These are phyloP conservation scores for Lipomyces spencermartinsiae DNA, from an alignment of 805 yeast genomes.

Conservation along the genomic window DNA sequence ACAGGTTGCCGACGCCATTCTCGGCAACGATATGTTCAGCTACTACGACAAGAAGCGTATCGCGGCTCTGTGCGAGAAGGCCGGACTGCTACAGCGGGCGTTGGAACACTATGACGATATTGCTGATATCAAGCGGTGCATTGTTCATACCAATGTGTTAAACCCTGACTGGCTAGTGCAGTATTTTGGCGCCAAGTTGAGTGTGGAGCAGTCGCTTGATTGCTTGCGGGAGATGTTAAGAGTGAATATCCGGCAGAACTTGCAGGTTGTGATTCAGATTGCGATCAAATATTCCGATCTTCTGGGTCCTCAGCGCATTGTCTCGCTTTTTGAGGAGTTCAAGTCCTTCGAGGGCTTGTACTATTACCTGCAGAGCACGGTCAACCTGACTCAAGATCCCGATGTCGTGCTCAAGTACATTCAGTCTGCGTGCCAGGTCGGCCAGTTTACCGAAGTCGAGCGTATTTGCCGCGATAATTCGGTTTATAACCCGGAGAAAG, in stretches of 20 bases:
- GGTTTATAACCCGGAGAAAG: constrained; percentile 95
- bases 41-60: constrained; percentile 94
- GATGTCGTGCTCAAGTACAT: constrained; percentile 96
- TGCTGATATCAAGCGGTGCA: constrained; percentile 93
- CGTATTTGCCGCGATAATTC: constrained; percentile 93
- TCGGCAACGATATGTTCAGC: constrained; percentile 93
- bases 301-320: constrained; percentile 82
- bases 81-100: constrained; percentile 95
- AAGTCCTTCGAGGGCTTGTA: constrained; percentile 92
- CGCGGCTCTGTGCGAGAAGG: constrained; percentile 91
- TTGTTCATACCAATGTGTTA: constrained; percentile 81
- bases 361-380: constrained; percentile 91
- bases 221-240: constrained; percentile 87
- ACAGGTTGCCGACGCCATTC: constrained; percentile 98
- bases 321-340: constrained; percentile 91
- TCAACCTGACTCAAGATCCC: constrained; percentile 89
- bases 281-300: constrained; percentile 96
- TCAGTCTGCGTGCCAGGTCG: constrained; percentile 88
- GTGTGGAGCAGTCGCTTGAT: constrained; percentile 89
- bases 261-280: constrained; percentile 93
- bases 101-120: constrained; percentile 94
- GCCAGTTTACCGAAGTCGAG: constrained; percentile 93
- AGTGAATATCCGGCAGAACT: constrained; percentile 78
- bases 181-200: constrained; percentile 84
- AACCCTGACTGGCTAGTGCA: constrained; percentile 93